phyloP scores from a whole-genome alignment of 495 filamentous ascomycete genomes.

The Gamarada debralockiae region DNA sequence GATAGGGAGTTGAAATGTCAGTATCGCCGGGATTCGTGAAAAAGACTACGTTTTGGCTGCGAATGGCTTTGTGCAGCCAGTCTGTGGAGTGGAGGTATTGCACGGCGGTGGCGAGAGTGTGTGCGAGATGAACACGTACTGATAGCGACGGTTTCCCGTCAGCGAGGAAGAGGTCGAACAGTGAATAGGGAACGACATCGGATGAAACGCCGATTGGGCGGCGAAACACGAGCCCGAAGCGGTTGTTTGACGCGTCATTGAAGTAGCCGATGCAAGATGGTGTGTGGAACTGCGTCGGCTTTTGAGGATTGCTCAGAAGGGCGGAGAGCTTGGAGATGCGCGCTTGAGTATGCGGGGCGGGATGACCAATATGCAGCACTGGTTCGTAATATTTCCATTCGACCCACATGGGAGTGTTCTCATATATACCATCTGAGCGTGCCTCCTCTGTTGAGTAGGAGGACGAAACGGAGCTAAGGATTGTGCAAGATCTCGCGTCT shows the following conservation, averaged over 20 bases:
- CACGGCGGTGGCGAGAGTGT: conserved; percentile 28
- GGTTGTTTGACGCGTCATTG: conserved; percentile 5
- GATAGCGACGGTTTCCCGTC: conserved; percentile 2
- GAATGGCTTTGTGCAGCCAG: conserved; percentile 35
- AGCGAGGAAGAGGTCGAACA: conserved; percentile 4
- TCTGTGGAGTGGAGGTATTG: conserved; percentile 34
- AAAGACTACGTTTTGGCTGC: conserved; percentile 29
- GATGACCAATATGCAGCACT: conserved; percentile 4
- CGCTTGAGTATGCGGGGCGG: conserved; percentile 1
- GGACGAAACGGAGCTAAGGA: conserved; percentile 5
- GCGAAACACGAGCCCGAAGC: conserved; percentile 6
- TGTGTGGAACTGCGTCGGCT: conserved; percentile 3
- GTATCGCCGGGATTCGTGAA: conserved; percentile 18
- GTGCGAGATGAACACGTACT: conserved; percentile 21
- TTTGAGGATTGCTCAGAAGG: conserved; percentile 5
- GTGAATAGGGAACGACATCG: conserved; percentile 4
- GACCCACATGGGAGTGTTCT: conserved; percentile 4
- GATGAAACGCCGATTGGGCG: conserved; percentile 5
- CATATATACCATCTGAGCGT: conserved; percentile 5
- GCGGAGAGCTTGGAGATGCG: conserved; percentile 3
- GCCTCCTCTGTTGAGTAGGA: conserved; percentile 4
- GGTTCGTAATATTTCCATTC: conserved; percentile 7
- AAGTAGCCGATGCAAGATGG: conserved; percentile 3
- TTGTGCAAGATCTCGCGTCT: conserved; percentile 4
- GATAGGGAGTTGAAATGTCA: conserved; percentile 4